phyloP scores from a whole-genome alignment of 176 grass and related monocot genomes.

The Eremochloa ophiuroides region DNA sequence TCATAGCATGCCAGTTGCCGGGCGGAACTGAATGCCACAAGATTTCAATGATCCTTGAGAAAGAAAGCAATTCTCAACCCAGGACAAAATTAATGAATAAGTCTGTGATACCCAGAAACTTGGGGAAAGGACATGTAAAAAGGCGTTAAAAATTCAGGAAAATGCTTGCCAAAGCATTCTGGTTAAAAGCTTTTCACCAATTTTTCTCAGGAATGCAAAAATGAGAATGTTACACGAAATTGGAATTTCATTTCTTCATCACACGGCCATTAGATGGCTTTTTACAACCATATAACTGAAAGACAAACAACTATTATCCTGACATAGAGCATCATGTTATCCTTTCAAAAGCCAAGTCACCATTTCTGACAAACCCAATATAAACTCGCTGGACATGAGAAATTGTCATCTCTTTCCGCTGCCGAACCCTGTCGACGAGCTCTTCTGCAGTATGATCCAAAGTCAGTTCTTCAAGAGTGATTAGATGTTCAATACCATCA shows the following conservation, averaged over 20 bases:
- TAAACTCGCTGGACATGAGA: conserved; percentile 31
- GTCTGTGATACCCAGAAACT: neutral
- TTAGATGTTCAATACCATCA: conserved; percentile 15
- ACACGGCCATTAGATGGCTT: neutral
- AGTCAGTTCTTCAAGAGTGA: conserved; percentile 30
- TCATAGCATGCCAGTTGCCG: too few relatives aligned
- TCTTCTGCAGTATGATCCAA: conserved; percentile 11
- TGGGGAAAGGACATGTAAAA: too few relatives aligned
- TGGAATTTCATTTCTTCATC: neutral
- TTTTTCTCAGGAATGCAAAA: too few relatives aligned
- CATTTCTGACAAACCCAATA: conserved; percentile 24
- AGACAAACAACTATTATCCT: neutral
- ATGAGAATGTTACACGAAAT: neutral
- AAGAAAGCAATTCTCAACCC: neutral
- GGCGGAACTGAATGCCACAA: neutral
- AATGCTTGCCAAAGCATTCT: too few relatives aligned
- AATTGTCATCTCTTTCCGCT: conserved; percentile 9
- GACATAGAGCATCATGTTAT: neutral
- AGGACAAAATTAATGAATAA: neutral
- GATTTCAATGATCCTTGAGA: neutral
- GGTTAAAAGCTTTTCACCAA: too few relatives aligned
- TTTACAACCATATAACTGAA: neutral
- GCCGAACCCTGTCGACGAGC: conserved; percentile 10
- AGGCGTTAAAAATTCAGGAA: too few relatives aligned
- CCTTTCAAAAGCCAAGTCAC: conserved; percentile 16